These are phyloP conservation scores for Geranomyces michiganensis DNA, from an alignment of 192 early-diverging fungal genomes.

Conservation along the genomic window DNA sequence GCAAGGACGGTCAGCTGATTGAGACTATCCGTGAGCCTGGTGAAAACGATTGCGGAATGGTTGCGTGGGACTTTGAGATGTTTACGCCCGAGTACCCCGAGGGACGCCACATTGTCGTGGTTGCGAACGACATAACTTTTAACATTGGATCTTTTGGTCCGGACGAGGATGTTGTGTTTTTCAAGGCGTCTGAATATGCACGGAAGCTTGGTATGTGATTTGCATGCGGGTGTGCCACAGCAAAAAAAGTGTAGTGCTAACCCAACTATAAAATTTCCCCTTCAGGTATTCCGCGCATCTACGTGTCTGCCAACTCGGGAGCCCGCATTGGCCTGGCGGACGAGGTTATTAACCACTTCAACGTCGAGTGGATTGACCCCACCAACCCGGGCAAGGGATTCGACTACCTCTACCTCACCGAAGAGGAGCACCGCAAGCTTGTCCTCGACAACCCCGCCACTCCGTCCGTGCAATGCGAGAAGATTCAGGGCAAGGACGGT, in stretches of 20 bases:
- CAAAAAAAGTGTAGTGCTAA: no score
- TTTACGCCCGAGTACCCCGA: constrained; percentile 92
- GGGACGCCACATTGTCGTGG: constrained; percentile 85
- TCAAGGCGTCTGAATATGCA: constrained; percentile 88
- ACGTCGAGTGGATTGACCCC: constrained; percentile 82
- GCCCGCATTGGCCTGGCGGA: constrained; percentile 97
- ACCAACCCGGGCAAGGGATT: constrained; percentile 83
- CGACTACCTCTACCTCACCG: constrained; percentile 89
- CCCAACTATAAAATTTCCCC: no score
- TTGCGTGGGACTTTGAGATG: constrained; percentile 88
- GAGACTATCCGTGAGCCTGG: constrained; percentile 81
- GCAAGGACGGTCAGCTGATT: constrained; percentile 75
- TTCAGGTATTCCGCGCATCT: constrained; percentile 85
- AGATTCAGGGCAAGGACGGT: constrained; percentile 60
- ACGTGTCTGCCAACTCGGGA: constrained; percentile 98
- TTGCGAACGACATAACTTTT: constrained; percentile 98
- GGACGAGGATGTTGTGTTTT: constrained; percentile 90
- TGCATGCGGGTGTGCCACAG: no score
- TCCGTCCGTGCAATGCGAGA: constrained; percentile 74
- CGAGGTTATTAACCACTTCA: constrained; percentile 87
- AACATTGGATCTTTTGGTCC: constrained; percentile 97
- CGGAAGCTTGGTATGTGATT: constrained; percentile 54
- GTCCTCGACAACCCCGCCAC: constrained; percentile 55
- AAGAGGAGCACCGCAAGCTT: constrained; percentile 66
- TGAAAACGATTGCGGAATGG: constrained; percentile 93